Conservation (phyloP, 1,284 basidiomycete genomes). For the Heliocybe sulcata region DNA sequence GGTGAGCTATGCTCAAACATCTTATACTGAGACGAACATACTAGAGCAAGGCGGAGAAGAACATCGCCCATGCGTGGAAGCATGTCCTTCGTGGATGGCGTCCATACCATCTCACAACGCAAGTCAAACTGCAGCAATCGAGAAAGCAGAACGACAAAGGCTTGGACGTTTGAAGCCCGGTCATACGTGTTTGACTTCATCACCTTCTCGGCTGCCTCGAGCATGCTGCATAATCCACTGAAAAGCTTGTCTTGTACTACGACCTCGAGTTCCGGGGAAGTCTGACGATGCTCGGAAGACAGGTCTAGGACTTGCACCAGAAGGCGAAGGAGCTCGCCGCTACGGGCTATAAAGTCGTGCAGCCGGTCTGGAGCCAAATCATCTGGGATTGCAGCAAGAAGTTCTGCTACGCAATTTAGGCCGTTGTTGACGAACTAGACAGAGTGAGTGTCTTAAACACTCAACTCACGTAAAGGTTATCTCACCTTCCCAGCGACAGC, state of each 20-base stretch:
- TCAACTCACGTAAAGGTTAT: background rate
- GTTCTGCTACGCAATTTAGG: constrained; percentile 53
- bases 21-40: constrained; percentile 26
- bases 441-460: constrained; percentile 2
- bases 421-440: constrained; percentile 70
- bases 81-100: constrained; percentile 37
- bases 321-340: constrained; percentile 63
- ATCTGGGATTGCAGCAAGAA: constrained; percentile 34
- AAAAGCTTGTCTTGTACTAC: constrained; percentile 51
- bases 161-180: constrained; percentile 12
- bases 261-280: constrained; percentile 42
- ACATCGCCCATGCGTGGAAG: constrained; percentile 33
- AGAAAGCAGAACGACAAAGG: constrained; percentile 41
- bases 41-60: constrained; percentile 49
- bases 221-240: constrained; percentile 33
- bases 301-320: constrained; percentile 63
- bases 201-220: constrained; percentile 33
- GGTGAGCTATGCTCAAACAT: background rate
- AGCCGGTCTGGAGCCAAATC: constrained; percentile 20
- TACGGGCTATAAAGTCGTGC: constrained; percentile 37
- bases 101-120: constrained; percentile 57
- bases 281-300: constrained; percentile 37
- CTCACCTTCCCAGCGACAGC: constrained; percentile 61
- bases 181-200: constrained; percentile 15
- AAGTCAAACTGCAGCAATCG: constrained; percentile 68